These are phyloP conservation scores for Macrolepiota dolichaula DNA, from an alignment of 768 basidiomycete species.

Conservation along the genomic window DNA sequence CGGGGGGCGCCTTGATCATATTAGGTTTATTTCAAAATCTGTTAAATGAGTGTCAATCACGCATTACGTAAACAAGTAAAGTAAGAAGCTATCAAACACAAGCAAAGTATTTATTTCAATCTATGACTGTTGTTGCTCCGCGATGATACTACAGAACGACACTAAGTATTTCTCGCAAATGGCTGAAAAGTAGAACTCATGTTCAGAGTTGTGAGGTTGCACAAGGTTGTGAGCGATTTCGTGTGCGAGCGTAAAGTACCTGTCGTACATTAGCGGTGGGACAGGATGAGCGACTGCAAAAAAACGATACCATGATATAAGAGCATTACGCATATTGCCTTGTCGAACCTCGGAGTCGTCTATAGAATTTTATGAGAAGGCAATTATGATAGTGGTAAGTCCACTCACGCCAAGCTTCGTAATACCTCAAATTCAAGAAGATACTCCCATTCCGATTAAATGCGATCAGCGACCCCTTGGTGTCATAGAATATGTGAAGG, in stretches of 20 bases:
- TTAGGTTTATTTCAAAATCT: neutral
- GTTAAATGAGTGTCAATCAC: neutral
- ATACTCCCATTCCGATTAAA: conserved; percentile 90
- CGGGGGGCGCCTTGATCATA: neutral
- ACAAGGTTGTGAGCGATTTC: conserved; percentile 93
- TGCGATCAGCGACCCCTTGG: conserved; percentile 78
- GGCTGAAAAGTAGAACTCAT: conserved; percentile 92
- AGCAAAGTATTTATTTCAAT: neutral
- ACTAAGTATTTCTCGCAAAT: conserved; percentile 71
- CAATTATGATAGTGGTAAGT: neutral
- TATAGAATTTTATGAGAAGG: conserved; percentile 22
- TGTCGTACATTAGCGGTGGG: conserved; percentile 19
- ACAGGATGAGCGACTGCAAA: neutral
- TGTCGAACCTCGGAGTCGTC: conserved; percentile 66
- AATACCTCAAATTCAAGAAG: conserved; percentile 86
- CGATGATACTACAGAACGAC: conserved; percentile 33
- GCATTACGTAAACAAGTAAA: neutral
- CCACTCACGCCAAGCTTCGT: conserved; percentile 82
- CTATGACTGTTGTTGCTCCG: neutral
- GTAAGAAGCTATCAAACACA: neutral
- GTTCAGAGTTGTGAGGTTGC: conserved; percentile 83
- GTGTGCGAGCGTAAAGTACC: conserved; percentile 92
- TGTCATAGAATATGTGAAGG: conserved; percentile 86
- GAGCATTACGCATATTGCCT: conserved; percentile 57
- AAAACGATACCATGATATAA: conserved; percentile 67